Evolutionary conservation across 805 yeast species (phyloP), one percentile per base, ranked within the genome.

Genomic region (Teunomyces atbi): DNA sequence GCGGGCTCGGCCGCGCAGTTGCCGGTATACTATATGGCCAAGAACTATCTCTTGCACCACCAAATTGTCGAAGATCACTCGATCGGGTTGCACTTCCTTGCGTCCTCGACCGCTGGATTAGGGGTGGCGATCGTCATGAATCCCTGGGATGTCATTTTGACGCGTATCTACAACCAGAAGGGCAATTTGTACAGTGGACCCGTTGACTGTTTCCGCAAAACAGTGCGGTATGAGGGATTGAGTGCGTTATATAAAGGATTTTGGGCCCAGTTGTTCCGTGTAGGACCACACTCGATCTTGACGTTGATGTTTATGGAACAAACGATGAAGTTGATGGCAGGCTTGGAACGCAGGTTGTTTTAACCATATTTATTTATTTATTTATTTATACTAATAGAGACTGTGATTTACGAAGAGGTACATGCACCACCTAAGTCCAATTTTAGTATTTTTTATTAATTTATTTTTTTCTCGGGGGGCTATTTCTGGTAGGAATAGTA

Each of bases 121-220:
- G 97, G 96, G 56, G 98, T 94, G 27, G 91, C 95, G 43, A 74
- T 91, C 16, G 96, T 89, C 27, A 92, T 94, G 97, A 94, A 91
- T 64, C 98, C 99, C 12, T 90, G 96, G 81, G 99, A 94, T 66
- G 98, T 94, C 38, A 78, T 94, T 44, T 74, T 94, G 68, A 94
- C 99, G 1, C 81, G 99, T 71, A 85, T 94, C 64, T 94, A 92
- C 69, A 94, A 94, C 68, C 98, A 94, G 65, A 87, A 84, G 66
- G 96, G 96, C 41, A 78, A 87, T 59, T 77, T 86, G 44, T 94
- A 94, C 69, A 76, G 72, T 43, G 96, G 96, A 7, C 95, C 96
- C 1, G 54, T 90, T 19, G 99, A 94, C 68, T 94, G 99, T 73
- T 73, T 91, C 45, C 58, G 81, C 45, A 92, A 94, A 68, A 91